phyloP scores from a whole-genome alignment of 306 rosid genomes.

The Castanea sativa region DNA sequence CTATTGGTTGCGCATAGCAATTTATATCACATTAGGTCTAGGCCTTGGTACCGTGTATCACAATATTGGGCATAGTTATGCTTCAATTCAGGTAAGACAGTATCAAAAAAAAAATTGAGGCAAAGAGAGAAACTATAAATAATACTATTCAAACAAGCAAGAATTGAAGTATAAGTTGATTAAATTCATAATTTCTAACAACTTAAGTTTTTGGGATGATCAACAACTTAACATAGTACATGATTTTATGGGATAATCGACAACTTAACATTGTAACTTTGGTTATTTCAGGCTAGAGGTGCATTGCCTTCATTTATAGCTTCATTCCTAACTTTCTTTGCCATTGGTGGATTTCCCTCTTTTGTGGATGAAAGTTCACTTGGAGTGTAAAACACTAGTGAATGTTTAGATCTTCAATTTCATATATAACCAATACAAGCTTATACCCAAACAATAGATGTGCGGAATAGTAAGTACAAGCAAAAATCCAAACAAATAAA shows the following conservation, averaged over 20 bases:
- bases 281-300: constrained; percentile 54
- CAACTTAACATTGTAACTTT: background rate
- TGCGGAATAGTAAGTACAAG: no score
- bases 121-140: no score
- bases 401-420: no score
- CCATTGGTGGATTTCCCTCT: constrained; percentile 78
- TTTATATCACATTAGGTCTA: constrained; percentile 32
- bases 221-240: no score
- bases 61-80: constrained; percentile 23
- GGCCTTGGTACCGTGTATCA: constrained; percentile 55
- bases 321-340: constrained; percentile 58
- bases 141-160: background rate
- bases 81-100: constrained; percentile 38
- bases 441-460: no score
- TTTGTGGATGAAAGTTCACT: constrained; percentile 43
- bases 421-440: no score
- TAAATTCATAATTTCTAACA: no score
- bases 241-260: background rate
- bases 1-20: constrained; percentile 57
- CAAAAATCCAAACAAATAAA: no score
- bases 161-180: background rate
- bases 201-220: no score
- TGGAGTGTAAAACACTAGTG: no score
- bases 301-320: constrained; percentile 46
- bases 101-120: background rate